Conservation (phyloP, 2,329 filamentous ascomycete genomes). For the Metarhizium humberi region DNA sequence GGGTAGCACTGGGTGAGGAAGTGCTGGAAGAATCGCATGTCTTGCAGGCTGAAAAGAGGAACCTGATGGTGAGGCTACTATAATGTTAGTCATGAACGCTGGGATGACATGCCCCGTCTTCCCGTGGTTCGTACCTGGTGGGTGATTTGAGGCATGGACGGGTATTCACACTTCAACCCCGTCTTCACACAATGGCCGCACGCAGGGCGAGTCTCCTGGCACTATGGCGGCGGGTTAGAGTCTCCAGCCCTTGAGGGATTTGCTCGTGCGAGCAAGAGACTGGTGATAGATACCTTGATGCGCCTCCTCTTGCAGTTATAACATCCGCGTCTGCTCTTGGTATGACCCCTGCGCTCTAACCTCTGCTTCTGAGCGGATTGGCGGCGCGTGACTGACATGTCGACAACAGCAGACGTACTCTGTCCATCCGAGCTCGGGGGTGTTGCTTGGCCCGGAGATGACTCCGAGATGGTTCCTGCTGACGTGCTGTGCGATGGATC, state of each 20-base stretch:
- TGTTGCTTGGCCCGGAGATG: conserved; percentile 18
- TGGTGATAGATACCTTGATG: conserved; percentile 42
- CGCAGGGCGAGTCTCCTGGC: conserved; percentile 54
- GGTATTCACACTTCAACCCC: conserved; percentile 55
- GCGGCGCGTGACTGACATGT: conserved; percentile 9
- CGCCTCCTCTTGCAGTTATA: conserved; percentile 58
- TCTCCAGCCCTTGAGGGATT: not conserved
- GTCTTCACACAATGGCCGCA: conserved; percentile 57
- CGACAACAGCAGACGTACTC: conserved; percentile 13
- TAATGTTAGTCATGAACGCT: not conserved
- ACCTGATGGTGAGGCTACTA: conserved; percentile 44
- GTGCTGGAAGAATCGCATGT: conserved; percentile 63
- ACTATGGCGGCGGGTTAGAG: conserved; percentile 27
- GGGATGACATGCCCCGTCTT: not conserved
- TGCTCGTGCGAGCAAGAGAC: too few species aligned
- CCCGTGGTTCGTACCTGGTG: conserved; percentile 33
- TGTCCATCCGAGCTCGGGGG: conserved; percentile 19
- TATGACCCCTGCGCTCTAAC: conserved; percentile 51
- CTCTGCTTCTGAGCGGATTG: conserved; percentile 24
- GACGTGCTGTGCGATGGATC: conserved; percentile 7
- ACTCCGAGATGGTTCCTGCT: conserved; percentile 15
- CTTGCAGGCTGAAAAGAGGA: conserved; percentile 50
- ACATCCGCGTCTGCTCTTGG: conserved; percentile 56
- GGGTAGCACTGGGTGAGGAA: conserved; percentile 54
- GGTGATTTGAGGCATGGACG: conserved; percentile 36